Base-by-base conservation (phyloP, 441 rosid species). In the Isatis lusitanica region DNA sequence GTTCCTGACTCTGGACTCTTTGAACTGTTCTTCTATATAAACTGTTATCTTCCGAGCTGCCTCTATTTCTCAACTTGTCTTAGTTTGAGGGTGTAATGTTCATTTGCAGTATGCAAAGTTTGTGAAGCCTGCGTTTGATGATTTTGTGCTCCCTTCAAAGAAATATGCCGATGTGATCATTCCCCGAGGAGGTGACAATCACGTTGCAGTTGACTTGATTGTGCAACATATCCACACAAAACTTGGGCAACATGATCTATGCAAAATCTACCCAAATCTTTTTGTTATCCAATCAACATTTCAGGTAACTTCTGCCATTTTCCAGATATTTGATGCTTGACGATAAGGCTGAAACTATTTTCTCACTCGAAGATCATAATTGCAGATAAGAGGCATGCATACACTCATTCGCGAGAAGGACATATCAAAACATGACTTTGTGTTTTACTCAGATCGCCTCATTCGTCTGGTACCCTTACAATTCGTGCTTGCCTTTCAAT, bases 51-150 rank as follows among this genome's bases (percentile, higher is more conserved):
- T 74, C 39, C 9, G n/a, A 65, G 13, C 55, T 46, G 51, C 69
- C 24, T 62, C 13, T 66, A 63, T 42, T 46, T 33, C 38, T 12
- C 8, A 48, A 31, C 5, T 16, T 16, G 10, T 28, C 47, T 43
- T 74, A 5, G n/a, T 16, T 44, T 64, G 57, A 53, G 47, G 63
- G 44, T 44, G 15, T 70, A 38, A 13, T 79, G 9, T 68, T 61
- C 64, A 53, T 82, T 78, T 82, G 85, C 93, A 94, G 97, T 94
- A 94, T 62, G 96, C 97, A 51, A 94, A 92, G 80, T 95, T 95
- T 87, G 99, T 95, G 61, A 95, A 95, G 83, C 99, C 99, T 30
- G 99, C 99, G 31, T 95, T 95, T 84, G 99, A 95, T 83, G 98
- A 95, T 78, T 95, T 95, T 83, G 87, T 95, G 78, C 86, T 86